A percentile compares a stretch with the other conserved stretches of the same genome.
Evolutionary conservation across 2,329 filamentous ascomycete species (phyloP).

Genomic region (Nigrograna mackinnonii): DNA sequence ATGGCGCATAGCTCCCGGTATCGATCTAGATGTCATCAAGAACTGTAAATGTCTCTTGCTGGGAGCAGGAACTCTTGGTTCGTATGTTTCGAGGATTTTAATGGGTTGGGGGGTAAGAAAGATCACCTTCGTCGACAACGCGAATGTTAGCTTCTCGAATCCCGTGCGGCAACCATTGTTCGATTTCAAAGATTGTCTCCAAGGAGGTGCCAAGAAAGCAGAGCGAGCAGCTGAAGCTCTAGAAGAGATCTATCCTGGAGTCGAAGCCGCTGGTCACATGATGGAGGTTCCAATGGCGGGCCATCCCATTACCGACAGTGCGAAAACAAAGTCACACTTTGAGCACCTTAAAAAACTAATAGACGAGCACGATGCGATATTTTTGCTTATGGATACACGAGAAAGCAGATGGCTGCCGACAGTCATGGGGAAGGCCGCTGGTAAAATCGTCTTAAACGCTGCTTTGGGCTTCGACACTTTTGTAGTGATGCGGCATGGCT

Average conservation of each 20-base stretch:
- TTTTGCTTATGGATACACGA: slow-evolving; percentile 95
- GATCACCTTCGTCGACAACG: slow-evolving; percentile 95
- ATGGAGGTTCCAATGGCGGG: slow-evolving; percentile 95
- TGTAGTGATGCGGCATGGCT: slow-evolving; percentile 94
- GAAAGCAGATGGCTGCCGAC: slow-evolving; percentile 96
- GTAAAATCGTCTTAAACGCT: slow-evolving; percentile 96
- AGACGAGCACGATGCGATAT: slow-evolving; percentile 85
- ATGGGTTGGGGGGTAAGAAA: slow-evolving; percentile 96
- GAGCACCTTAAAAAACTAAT: slow-evolving; percentile 75
- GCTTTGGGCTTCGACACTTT: slow-evolving; percentile 96
- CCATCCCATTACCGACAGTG: slow-evolving; percentile 78
- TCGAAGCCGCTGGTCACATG: slow-evolving; percentile 77
- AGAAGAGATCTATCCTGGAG: slow-evolving; percentile 85
- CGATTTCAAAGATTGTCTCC: slow-evolving; percentile 83
- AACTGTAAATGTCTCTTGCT: slow-evolving; percentile 86
- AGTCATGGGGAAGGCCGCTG: slow-evolving; percentile 89
- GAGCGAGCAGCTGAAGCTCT: slow-evolving; percentile 77
- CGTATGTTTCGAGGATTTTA: slow-evolving; percentile 88
- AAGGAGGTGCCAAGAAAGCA: slow-evolving; percentile 85
- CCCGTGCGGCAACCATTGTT: slow-evolving; percentile 94
- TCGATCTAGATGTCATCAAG: slow-evolving; percentile 88
- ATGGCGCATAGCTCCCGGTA: slow-evolving; percentile 89
- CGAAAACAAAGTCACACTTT: slow-evolving; percentile 72
- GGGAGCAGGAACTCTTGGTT: slow-evolving; percentile 89
- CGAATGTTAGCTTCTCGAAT: slow-evolving; percentile 91